Evolutionary conservation across 257 asterid genomes (phyloP), one percentile per base, ranked within the genome.

Genomic region (Solanum appendiculatum): DNA sequence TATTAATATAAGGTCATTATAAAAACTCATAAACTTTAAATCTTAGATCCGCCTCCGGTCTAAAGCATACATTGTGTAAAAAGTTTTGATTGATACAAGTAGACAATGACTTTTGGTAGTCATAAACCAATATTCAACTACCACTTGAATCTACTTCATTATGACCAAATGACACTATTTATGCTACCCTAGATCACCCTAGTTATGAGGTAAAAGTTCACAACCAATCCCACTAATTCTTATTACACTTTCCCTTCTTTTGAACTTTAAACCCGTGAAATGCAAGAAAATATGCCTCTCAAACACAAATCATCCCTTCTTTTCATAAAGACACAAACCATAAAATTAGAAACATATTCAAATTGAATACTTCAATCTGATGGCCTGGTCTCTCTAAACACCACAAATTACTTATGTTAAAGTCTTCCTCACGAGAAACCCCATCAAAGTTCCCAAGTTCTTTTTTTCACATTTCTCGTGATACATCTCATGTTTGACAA

Each of bases 401-500:
- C 90, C 91, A 89, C 89, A 86, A 40, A 68, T 84, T 54, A 15
- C 82, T 81, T 51, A 9, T 33, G 54, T 80, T n/a, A 15, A 81
- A 73, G 70, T 85, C 56, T 51, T 72, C 86, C 72, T 86, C 95
- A 91, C 94, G 92, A 80, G 95, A 91, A 85, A 86, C 46, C 92
- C 86, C 86, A 70, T 81, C 33, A 86, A 70, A 80, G 33, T 51
- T n/a, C 85, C 68, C 18, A 48, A 31, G 31, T 81, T 34, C 70
- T 29, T 40, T 58, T 69, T 42, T 40, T n/a, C 39, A 74, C 29
- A 48, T 29, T 85, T 90, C 94, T 86, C 93, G 93, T 91, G 93
- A 90, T 29, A 84, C 84, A 42, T 7, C 73, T 51, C 44, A 18
- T 81, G 85, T 81, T 48, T 81, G 85, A 48, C 1, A 18, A 46